Evolutionary conservation across 768 basidiomycete genomes (phyloP), one percentile per base, ranked within the genome.

Genomic region (Tricholomella constricta): DNA sequence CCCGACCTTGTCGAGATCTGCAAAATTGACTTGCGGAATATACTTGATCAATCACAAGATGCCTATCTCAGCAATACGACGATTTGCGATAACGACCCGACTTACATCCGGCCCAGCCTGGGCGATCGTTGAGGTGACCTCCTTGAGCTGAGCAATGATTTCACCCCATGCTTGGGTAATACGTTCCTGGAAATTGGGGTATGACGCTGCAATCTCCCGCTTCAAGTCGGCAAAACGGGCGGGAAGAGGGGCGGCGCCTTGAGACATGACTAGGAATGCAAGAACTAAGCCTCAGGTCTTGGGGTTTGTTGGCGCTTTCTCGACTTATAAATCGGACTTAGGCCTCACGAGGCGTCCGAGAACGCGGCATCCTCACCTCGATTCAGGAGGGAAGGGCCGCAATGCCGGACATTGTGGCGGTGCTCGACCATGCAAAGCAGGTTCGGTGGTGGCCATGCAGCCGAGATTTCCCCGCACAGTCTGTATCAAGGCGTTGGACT

Each of bases 21-120:
- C 61, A 62, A 86, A 86, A 15, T 79, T 70, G 44, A 89, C 78
- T 65, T 83, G 80, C 3, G 87, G 86, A 34, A 89, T 75, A 57
- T 75, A 79, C 85, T 87, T 15, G 15, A 48, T 9, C 29, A 25
- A 50, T 41, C 17, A 42, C 27, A n/a, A 31, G 17, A 9, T n/a
- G 14, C 7, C 19, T 25, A 11, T 2, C 6, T 40, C 25, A 49
- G 36, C 34, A 26, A 47, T 22, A 29, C 23, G 8, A 40, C 29
- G 17, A 46, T 10, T 6, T 35, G 48, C 17, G 9, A 22, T 32
- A 23, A 34, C 22, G 47, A 53, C 20, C 19, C 9, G 20, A 62
- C 78, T 49, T 59, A 85, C 86, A 41, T 81, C 70, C 0, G 79
- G 67, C 2, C 84, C 84, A 52, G 72, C 65, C 43, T 71, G 59